A percentile compares a stretch with the other conserved stretches of the same genome.
phyloP scores from a whole-genome alignment of 306 rosid genomes.

The Carpinus fangiana region DNA sequence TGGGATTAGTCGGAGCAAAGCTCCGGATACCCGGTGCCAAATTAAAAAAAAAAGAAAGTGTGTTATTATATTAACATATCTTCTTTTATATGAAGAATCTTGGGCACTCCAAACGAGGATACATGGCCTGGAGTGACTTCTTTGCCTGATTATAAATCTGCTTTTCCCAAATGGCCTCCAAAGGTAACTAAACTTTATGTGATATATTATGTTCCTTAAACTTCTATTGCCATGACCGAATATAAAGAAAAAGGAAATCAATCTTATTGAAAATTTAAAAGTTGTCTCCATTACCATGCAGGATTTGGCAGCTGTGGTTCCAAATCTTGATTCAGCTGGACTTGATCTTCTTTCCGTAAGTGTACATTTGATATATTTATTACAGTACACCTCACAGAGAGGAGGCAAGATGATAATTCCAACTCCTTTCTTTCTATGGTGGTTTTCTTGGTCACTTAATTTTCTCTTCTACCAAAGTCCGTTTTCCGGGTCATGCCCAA shows the following conservation, averaged over 20 bases:
- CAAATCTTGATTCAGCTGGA: slow-evolving; percentile 82
- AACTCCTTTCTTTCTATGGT: not conserved
- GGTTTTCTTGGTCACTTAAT: not conserved
- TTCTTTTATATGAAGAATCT: slow-evolving; percentile 58
- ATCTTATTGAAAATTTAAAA: slow-evolving; percentile 10
- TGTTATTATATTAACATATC: slow-evolving; percentile 7
- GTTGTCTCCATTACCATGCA: slow-evolving; percentile 34
- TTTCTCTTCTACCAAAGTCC: not conserved
- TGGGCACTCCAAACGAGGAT: slow-evolving; percentile 95
- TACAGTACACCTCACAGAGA: slow-evolving; percentile 1
- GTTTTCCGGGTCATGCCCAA: too few species aligned
- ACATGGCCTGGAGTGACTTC: slow-evolving; percentile 98
- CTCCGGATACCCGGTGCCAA: too few species aligned
- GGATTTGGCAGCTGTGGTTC: slow-evolving; percentile 81
- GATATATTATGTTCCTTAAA: slow-evolving; percentile 9
- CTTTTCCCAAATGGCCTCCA: slow-evolving; percentile 89
- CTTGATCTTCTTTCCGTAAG: slow-evolving; percentile 92
- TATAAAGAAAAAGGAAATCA: not conserved
- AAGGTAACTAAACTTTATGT: slow-evolving; percentile 53
- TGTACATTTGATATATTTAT: slow-evolving; percentile 21
- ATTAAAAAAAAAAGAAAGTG: too few species aligned
- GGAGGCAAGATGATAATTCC: slow-evolving; percentile 19
- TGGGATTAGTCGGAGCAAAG: too few species aligned
- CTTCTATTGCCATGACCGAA: not conserved
- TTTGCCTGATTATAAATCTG: slow-evolving; percentile 91